Base-by-base conservation (phyloP, 192 early-diverging fungal species). In the Backusella morwellensis region DNA sequence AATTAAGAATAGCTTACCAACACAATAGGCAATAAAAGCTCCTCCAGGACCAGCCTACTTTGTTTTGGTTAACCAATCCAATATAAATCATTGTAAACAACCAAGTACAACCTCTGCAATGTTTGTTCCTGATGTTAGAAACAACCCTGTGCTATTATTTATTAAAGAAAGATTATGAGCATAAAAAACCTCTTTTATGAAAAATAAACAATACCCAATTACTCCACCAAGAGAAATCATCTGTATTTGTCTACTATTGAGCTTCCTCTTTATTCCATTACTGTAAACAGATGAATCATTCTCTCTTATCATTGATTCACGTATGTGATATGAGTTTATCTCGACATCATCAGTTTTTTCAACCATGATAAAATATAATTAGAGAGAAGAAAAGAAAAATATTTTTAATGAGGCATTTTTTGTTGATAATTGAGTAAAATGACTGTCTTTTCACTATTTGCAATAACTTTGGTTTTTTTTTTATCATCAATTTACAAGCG, bases 41-140 rank as follows among this genome's bases (percentile, higher is more conserved):
- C 95, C 95, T 2, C 87, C 87, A 3, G 95, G 93, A 3, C 95
- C 95, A 19, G 92, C 93, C 72, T 78, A 68, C 23, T 8, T 35
- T 35, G 14, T 44, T 44, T 44, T 17, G 63, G 40, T 34, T 41
- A 26, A 69, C 56, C 19, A 21, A 56, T 52, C 56, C 4, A 34
- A 6, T 3, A 11, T 9, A 11, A 32, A 15, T n/a, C n/a, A 36
- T 44, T 50, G 34, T 56, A 21, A 23, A 23, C 7, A 56, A 56
- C 11, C 21, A 56, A 56, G 54, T 26, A 56, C 38, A 74, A 74
- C 77, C 0, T 77, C 50, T 6, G 90, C 87, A 17, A 96, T 85
- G 8, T 88, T 91, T 12, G 79, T 80, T 69, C 91, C 93, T 77
- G 87, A 86, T 50, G 91, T 93, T 68, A 93, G 82, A 80, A 93